Evolutionary conservation across 208 protist genomes (phyloP).

Genomic region (Acanthamoeba royreba): DNA sequence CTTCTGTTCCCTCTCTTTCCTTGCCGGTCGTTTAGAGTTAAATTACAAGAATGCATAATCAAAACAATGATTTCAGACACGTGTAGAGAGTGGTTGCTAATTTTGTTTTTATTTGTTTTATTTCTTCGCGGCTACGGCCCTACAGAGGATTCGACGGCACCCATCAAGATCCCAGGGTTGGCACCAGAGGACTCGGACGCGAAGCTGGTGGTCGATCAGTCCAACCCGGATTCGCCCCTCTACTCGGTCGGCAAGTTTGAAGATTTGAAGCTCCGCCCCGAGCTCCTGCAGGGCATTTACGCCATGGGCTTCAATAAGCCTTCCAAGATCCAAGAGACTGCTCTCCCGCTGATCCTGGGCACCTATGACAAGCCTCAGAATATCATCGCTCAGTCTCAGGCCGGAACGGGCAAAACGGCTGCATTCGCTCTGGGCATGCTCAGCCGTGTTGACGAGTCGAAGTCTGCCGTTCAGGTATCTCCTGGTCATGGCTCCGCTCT

Average conservation of each 20-base stretch:
- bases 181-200: not conserved
- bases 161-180: not conserved
- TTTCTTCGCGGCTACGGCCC: no score
- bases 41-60: not conserved
- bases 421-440: constrained; percentile 79
- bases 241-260: constrained; percentile 64
- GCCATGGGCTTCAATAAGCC: constrained; percentile 76
- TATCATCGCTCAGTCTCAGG: constrained; percentile 78
- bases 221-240: constrained; percentile 58
- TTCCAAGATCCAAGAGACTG: constrained; percentile 75
- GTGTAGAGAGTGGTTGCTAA: not conserved
- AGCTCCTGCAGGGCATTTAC: constrained; percentile 76
- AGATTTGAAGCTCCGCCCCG: constrained; percentile 56
- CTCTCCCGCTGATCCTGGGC: constrained; percentile 72
- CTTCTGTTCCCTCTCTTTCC: not conserved
- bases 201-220: constrained; percentile 27
- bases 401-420: constrained; percentile 83
- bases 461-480: constrained; percentile 46
- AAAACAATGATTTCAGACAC: not conserved
- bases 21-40: not conserved
- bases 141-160: not conserved
- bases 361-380: constrained; percentile 51
- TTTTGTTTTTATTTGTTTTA: no score
- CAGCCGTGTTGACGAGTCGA: constrained; percentile 51
- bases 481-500: not conserved